These are phyloP conservation scores for Penicillium sumatraense DNA, from an alignment of 2,329 filamentous ascomycete species.

Conservation along the genomic window DNA sequence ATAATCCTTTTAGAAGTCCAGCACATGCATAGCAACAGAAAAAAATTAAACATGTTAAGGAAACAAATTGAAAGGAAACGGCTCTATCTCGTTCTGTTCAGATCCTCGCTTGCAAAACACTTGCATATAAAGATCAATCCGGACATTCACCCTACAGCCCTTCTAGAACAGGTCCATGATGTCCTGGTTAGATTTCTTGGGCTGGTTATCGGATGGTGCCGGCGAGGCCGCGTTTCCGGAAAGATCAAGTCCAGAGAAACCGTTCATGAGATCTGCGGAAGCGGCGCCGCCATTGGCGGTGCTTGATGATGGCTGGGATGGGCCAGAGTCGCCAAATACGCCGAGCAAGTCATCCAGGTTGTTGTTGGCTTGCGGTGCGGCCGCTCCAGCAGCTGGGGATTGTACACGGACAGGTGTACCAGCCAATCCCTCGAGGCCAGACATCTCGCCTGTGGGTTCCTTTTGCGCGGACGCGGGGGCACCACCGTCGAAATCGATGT, in stretches of 20 bases:
- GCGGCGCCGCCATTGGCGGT: conserved; percentile 39
- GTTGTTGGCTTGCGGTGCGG: conserved; percentile 45
- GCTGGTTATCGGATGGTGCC: conserved; percentile 27
- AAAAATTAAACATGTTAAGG: conserved; percentile 22
- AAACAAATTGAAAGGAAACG: conserved; percentile 18
- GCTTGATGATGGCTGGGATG: conserved; percentile 36
- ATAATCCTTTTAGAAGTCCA: conserved; percentile 23
- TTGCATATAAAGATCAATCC: conserved; percentile 24
- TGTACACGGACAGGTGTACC: conserved; percentile 59
- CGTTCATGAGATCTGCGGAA: conserved; percentile 70
- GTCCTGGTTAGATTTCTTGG: conserved; percentile 60
- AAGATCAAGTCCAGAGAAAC: conserved; percentile 81
- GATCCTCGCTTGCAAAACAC: conserved; percentile 30
- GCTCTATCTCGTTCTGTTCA: conserved; percentile 31
- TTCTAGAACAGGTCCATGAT: conserved; percentile 59
- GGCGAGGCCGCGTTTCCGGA: conserved; percentile 52
- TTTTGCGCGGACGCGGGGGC: conserved; percentile 85
- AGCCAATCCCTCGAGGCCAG: conserved; percentile 63
- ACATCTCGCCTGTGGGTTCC: conserved; percentile 65
- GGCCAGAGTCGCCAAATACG: conserved; percentile 62
- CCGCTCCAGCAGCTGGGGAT: conserved; percentile 47
- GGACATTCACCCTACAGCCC: conserved; percentile 4
- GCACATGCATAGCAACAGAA: conserved; percentile 15
- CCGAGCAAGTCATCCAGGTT: conserved; percentile 84
- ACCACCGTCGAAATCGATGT: conserved; percentile 94